phyloP scores from a whole-genome alignment of 257 asterid species.

The Solanum clarkiae region DNA sequence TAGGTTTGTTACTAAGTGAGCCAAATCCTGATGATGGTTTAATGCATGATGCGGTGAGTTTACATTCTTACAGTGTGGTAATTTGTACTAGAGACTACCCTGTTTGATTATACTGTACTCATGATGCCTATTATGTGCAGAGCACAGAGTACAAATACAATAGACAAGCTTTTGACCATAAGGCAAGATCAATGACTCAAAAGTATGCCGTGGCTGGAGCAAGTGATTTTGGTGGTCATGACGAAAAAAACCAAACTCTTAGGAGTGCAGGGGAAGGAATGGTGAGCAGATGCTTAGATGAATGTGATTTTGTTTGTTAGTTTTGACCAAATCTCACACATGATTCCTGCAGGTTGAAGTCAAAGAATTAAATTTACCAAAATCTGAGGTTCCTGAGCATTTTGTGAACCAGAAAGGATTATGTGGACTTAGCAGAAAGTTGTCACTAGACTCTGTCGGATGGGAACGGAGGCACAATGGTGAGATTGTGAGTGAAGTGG shows the following conservation, averaged over 20 bases:
- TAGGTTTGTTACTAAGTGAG: constrained; percentile 63
- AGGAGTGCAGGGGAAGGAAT: constrained; percentile 15
- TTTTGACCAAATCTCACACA: neutral
- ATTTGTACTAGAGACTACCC: neutral
- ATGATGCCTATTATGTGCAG: constrained; percentile 21
- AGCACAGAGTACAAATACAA: constrained; percentile 81
- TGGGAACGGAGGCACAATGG: constrained; percentile 8
- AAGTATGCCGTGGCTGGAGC: constrained; percentile 46
- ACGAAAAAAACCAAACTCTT: constrained; percentile 15
- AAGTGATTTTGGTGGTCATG: constrained; percentile 15
- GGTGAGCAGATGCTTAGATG: constrained; percentile 22
- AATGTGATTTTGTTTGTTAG: neutral
- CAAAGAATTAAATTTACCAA: constrained; percentile 21
- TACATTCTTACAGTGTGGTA: neutral
- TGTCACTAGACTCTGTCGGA: constrained; percentile 36
- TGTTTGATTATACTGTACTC: neutral
- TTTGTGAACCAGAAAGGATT: constrained; percentile 9
- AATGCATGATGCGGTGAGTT: constrained; percentile 81
- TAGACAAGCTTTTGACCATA: constrained; percentile 63
- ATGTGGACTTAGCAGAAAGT: constrained; percentile 37
- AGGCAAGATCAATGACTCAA: constrained; percentile 75
- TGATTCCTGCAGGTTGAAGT: constrained; percentile 25
- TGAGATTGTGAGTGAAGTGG: constrained; percentile 5
- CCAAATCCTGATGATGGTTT: constrained; percentile 95
- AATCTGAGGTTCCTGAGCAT: constrained; percentile 2